Evolutionary conservation across 345 rosid genomes (phyloP), one percentile per base, ranked within the genome.

Genomic region (Brassica incana): DNA sequence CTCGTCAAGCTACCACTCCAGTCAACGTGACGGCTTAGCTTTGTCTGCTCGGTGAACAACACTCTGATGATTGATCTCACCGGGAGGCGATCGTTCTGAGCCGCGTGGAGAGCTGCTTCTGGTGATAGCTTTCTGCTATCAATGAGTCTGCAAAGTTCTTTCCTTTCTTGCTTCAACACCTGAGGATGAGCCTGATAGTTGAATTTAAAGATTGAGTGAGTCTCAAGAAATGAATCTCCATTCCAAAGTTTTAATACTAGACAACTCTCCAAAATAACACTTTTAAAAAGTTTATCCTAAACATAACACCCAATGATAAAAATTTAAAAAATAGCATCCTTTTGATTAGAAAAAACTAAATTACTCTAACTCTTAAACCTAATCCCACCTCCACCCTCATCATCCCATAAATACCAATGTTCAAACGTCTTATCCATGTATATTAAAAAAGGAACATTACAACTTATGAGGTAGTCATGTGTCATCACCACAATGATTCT

Each of bases 21-120:
- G 16, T 95, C 94, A 0, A 82, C 58, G 15, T 89, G 79, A n/a
- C 80, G 77, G 16, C 81, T 87, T 54, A 88, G 86, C 86, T 90
- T 92, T 71, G 84, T 82, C 83, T 92, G 97, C 70, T 95, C 98
- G 0, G 92, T 87, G 84, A 91, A 86, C 65, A 95, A 84, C 65
- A 92, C 97, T 73, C 91, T 92, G 18, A 91, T 90, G 48, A 88
- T 91, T 4, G 92, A 84, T 25, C 98, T 88, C 30, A 94, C 92
- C 0, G 99, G 97, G 67, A 95, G 78, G 30, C 99, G 88, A 73
- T 95, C 97, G 8, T 95, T 95, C 77, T 89, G 95, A 3, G 94
- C 90, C 0, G 97, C 97, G 23, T 92, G 99, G 32, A 86, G 77
- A 32, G 99, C 89, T 62, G 97, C 99, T 81, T 95, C 97, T 0